Percentiles rank a stretch among this genome's conserved stretches.
phyloP scores from a whole-genome alignment of 495 filamentous ascomycete species.

The Pyrenopolyporus hunteri region DNA sequence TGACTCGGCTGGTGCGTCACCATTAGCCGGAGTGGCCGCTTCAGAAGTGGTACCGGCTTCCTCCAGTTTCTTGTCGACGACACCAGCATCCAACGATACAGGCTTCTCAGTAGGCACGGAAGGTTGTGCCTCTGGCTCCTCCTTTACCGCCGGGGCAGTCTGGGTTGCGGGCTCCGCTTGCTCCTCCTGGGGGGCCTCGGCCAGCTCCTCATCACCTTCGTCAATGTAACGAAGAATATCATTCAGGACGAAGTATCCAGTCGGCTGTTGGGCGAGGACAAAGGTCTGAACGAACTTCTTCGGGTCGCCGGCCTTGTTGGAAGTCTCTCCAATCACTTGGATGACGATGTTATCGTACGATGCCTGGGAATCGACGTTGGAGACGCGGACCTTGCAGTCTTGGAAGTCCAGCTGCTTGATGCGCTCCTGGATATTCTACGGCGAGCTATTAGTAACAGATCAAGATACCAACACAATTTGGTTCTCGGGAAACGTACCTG shows the following conservation, averaged over 20 bases:
- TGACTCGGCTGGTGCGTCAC: constrained; percentile 46
- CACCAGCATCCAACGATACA: constrained; percentile 50
- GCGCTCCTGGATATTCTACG: constrained; percentile 86
- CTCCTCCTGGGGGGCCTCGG: constrained; percentile 43
- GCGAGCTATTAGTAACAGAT: constrained; percentile 20
- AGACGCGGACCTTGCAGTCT: constrained; percentile 96
- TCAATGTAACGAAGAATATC: constrained; percentile 94
- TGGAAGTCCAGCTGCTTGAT: constrained; percentile 93
- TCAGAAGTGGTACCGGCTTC: constrained; percentile 46
- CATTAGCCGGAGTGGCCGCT: constrained; percentile 46
- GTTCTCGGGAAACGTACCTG: constrained; percentile 62
- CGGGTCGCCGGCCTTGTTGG: constrained; percentile 85
- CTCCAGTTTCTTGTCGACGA: constrained; percentile 57
- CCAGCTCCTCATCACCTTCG: constrained; percentile 66
- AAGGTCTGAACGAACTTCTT: constrained; percentile 99
- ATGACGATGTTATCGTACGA: constrained; percentile 93
- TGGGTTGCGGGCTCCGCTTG: constrained; percentile 48
- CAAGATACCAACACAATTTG: neutral
- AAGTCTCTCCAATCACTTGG: constrained; percentile 97
- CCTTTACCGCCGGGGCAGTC: constrained; percentile 48
- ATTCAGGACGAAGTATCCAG: constrained; percentile 97
- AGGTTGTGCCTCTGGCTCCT: constrained; percentile 54
- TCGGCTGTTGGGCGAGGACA: constrained; percentile 92
- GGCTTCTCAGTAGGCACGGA: constrained; percentile 52
- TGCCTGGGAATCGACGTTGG: constrained; percentile 95